These are phyloP conservation scores for Phylloporus sp. DNA, from an alignment of 768 basidiomycete species.

Conservation along the genomic window DNA sequence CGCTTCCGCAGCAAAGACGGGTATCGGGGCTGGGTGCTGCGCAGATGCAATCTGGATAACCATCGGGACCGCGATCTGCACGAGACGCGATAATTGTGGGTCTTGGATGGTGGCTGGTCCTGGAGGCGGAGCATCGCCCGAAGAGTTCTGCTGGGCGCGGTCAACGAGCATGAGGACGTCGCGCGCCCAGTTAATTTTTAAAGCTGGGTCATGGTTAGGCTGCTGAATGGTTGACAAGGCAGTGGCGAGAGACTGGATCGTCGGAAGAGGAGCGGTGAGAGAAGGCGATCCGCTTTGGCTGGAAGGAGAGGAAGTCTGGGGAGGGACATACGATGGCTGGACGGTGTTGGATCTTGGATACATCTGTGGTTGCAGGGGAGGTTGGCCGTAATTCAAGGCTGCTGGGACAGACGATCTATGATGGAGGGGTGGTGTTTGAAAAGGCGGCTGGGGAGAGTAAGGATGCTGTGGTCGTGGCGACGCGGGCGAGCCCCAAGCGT, in stretches of 20 bases:
- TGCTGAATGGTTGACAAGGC: constrained; percentile 51
- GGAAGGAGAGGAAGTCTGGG: constrained; percentile 23
- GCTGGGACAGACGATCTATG: constrained; percentile 20
- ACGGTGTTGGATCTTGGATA: constrained; percentile 15
- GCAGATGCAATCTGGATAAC: constrained; percentile 54
- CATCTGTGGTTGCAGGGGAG: constrained; percentile 22
- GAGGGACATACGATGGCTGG: constrained; percentile 16
- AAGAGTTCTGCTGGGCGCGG: constrained; percentile 36
- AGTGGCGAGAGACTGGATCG: constrained; percentile 53
- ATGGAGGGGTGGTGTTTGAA: constrained; percentile 23
- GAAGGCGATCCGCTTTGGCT: constrained; percentile 35
- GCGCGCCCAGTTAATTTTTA: constrained; percentile 73
- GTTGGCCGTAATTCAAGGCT: constrained; percentile 22
- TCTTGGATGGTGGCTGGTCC: constrained; percentile 58
- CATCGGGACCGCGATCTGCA: constrained; percentile 60
- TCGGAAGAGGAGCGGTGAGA: constrained; percentile 67
- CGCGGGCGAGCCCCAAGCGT: constrained; percentile 19
- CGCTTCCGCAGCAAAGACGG: constrained; percentile 60
- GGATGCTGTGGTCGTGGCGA: constrained; percentile 20
- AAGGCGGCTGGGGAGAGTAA: constrained; percentile 11
- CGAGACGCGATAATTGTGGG: constrained; percentile 54
- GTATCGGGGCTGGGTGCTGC: constrained; percentile 33
- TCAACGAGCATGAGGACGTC: constrained; percentile 83
- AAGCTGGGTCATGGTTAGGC: constrained; percentile 51
- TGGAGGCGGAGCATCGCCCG: constrained; percentile 39